phyloP scores from a whole-genome alignment of 2,329 filamentous ascomycete genomes.

The Tolypocladium cylindrosporum region DNA sequence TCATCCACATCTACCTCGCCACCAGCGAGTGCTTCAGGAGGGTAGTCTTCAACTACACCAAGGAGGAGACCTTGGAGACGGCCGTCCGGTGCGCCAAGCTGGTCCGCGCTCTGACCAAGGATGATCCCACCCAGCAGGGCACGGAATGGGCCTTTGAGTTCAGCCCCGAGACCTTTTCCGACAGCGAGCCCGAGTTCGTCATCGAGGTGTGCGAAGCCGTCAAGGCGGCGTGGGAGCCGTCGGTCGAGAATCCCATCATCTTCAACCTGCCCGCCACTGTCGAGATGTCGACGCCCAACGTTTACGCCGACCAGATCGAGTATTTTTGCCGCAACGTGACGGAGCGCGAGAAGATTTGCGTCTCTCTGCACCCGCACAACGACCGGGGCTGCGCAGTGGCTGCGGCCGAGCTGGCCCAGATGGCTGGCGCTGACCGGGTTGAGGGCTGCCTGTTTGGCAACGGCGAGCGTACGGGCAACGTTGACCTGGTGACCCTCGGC shows the following conservation, averaged over 20 bases:
- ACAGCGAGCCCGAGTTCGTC: constrained; percentile 75
- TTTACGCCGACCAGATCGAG: constrained; percentile 94
- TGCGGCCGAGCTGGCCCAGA: constrained; percentile 84
- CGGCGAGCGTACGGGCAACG: constrained; percentile 90
- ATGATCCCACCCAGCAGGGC: constrained; percentile 45
- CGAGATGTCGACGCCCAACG: constrained; percentile 87
- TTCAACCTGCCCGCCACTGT: constrained; percentile 97
- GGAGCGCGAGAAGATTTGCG: constrained; percentile 76
- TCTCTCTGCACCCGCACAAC: constrained; percentile 91
- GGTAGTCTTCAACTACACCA: constrained; percentile 80
- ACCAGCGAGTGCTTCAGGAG: constrained; percentile 92
- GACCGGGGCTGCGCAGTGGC: constrained; percentile 85
- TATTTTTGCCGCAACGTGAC: constrained; percentile 83
- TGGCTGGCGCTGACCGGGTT: constrained; percentile 91
- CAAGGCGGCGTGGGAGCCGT: constrained; percentile 85
- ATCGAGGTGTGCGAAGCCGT: constrained; percentile 83
- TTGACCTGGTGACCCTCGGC: constrained; percentile 85
- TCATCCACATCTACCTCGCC: constrained; percentile 91
- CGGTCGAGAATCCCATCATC: constrained; percentile 71
- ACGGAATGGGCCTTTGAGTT: constrained; percentile 75
- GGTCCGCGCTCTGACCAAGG: constrained; percentile 83
- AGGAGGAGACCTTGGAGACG: constrained; percentile 71
- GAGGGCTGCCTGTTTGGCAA: constrained; percentile 89
- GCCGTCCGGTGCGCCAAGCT: constrained; percentile 80
- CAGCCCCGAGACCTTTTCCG: constrained; percentile 82